Evolutionary conservation across 441 rosid species (phyloP), one percentile per base, ranked within the genome.

Genomic region (Aquilaria agallochum): DNA sequence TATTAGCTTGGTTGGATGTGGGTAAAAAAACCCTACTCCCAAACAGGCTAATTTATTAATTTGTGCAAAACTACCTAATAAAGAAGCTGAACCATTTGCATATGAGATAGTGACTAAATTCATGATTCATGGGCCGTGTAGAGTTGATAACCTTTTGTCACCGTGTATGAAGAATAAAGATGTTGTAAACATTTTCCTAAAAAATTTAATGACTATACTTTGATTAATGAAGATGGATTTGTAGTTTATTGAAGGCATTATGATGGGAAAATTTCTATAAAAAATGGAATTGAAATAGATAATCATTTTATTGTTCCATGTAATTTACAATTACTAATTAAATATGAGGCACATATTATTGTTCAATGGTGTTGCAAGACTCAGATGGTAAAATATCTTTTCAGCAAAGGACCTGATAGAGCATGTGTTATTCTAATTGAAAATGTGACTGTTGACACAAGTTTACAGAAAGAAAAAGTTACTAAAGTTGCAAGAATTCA

Each of bases 61-160:
- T 14, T 2, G 36, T 2, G 31, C 51, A 4, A 36, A 60, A 40
- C 30, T 68, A 30, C 66, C 50, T 2, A 44, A 61, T 13, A 46
- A 54, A 33, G 13, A 9, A 3, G 2, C 5, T 10, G 49, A 53
- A 46, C 48, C 36, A 1, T 30, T 52, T 52, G 65, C 55, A 0
- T 59, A 59, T 8, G 9, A 1, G 1, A n/a, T 68, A 4, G 61
- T 68, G 5, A 13, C 48, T 15, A 40, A 54, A 34, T 40, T 30
- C 20, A 68, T 68, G 71, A 68, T 68, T 53, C 66, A 60, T 61
- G 71, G 52, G 10, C 61, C 65, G 13, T 68, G 71, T 11, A 32
- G 60, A 1, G 12, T 12, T 2, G 15, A 50, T 5, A 12, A 12
- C 10, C 53, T 12, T 1, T 5, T 1, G 1, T 50, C 31, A 5